Evolutionary conservation across 2,329 filamentous ascomycete genomes (phyloP), one percentile per base, ranked within the genome.

Genomic region (Epichloe festucae): DNA sequence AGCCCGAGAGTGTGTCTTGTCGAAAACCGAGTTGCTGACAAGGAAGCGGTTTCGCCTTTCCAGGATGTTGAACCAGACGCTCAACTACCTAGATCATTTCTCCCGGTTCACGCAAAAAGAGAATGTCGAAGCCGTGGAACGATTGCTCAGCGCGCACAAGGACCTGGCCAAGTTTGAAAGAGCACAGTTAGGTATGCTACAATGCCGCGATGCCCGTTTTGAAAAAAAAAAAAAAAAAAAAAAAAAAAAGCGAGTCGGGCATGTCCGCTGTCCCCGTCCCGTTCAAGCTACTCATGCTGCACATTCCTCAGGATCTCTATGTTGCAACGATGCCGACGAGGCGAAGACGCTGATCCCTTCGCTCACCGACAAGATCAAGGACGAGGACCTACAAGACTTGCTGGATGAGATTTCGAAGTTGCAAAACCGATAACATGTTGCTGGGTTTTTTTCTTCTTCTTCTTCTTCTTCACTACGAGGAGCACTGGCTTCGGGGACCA

Each of bases 261-360:
- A 11, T 31, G 27, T 31, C 27, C 27, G 3, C 27, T 8, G 19
- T 34, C 36, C 12, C 12, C 15, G 35, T 31, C 36, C 12, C 15
- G 35, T 31, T 39, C 19, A 39, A 36, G 23, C 23, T 34, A 15
- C 35, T 46, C 35, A 50, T 27, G 15, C 14, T 19, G 17, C 63
- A 27, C 14, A 17, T 5, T 12, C 27, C 36, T 40, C 63, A 94
- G 90, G 89, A 36, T 95, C 88, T 35, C 75, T 98, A 40, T 95
- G 89, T 69, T 95, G 90, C 65, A 90, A 95, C 62, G 85, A 83
- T 44, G 85, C 89, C 53, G 93, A 98, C 65, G 94, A 98, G 71
- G 93, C 93, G 54, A 96, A 95, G 72, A 95, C 89, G 8, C 77
- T 98, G 53, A 95, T 98, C 56, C 94, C 93, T 1, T 95, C 80